Evolutionary conservation across 176 grass and related monocot species (phyloP).

Genomic region (Poa pratensis): DNA sequence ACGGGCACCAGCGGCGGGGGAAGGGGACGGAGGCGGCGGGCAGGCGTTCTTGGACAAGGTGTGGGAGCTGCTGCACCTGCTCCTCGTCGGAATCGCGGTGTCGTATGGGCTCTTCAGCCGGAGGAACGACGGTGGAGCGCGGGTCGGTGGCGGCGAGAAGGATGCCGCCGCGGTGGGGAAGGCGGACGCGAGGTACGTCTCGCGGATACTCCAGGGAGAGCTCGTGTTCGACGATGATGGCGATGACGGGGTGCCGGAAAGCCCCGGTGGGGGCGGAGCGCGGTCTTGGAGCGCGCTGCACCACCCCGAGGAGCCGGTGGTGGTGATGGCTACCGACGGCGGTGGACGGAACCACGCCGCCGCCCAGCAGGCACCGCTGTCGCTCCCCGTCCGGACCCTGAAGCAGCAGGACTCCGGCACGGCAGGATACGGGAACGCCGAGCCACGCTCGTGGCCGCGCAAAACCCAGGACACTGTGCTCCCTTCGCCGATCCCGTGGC

Average conservation of each 20-base stretch:
- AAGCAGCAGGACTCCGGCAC: slow-evolving; percentile 45
- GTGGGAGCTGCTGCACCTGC: slow-evolving; percentile 90
- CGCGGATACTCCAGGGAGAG: slow-evolving; percentile 61
- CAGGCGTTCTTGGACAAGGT: slow-evolving; percentile 71
- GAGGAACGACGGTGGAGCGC: slow-evolving; percentile 55
- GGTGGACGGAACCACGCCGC: slow-evolving; percentile 2
- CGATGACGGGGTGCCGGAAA: slow-evolving; percentile 39
- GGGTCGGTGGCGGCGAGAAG: slow-evolving; percentile 20
- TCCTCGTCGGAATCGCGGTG: slow-evolving; percentile 81
- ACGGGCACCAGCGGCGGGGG: slow-evolving; percentile 49
- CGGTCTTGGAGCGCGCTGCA: slow-evolving; percentile 72
- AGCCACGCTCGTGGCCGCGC: neutral
- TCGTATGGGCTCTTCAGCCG: slow-evolving; percentile 95
- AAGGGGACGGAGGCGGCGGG: slow-evolving; percentile 19
- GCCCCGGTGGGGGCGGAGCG: slow-evolving; percentile 34
- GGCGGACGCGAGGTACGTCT: slow-evolving; percentile 64
- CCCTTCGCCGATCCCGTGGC: slow-evolving; percentile 92
- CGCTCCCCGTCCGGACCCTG: slow-evolving; percentile 63
- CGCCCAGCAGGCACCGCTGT: slow-evolving; percentile 48
- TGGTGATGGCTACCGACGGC: slow-evolving; percentile 41
- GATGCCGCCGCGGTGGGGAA: slow-evolving; percentile 21
- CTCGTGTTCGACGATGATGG: slow-evolving; percentile 57
- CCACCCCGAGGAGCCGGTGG: slow-evolving; percentile 46
- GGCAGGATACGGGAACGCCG: slow-evolving; percentile 4
- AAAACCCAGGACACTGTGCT: slow-evolving; percentile 52